phyloP scores from a whole-genome alignment of 768 basidiomycete species.

The Mycena floridula region DNA sequence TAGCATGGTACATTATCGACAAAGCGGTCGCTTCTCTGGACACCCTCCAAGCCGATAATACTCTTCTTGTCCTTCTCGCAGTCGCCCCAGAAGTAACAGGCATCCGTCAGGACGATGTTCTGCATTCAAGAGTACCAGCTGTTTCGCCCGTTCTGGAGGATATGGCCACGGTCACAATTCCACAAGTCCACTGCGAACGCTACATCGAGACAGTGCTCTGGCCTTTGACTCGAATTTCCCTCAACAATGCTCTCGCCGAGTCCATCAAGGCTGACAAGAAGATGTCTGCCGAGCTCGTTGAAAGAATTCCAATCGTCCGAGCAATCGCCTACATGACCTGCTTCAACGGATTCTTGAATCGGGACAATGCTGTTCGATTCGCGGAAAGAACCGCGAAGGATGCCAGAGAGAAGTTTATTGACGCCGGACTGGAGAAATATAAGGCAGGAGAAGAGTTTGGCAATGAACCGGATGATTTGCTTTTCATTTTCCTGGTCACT shows the following conservation, averaged over 20 bases:
- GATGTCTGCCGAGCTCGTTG: constrained; percentile 9
- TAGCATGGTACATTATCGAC: constrained; percentile 8
- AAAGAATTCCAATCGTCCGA: constrained; percentile 1
- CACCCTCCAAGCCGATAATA: constrained; percentile 7
- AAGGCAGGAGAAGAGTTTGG: neutral
- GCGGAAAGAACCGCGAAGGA: constrained; percentile 8
- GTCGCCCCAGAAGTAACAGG: constrained; percentile 5
- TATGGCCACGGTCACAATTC: constrained; percentile 12
- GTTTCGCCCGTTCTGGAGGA: constrained; percentile 9
- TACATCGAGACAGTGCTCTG: constrained; percentile 12
- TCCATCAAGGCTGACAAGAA: constrained; percentile 9
- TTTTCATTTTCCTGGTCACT: constrained; percentile 8
- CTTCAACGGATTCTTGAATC: constrained; percentile 7
- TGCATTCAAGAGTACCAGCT: constrained; percentile 2
- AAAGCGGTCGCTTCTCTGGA: constrained; percentile 5
- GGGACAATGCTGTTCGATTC: constrained; percentile 6
- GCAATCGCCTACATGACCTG: constrained; percentile 5
- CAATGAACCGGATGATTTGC: constrained; percentile 4
- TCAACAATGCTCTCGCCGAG: constrained; percentile 4
- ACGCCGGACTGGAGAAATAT: constrained; percentile 5
- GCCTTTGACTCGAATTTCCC: constrained; percentile 9
- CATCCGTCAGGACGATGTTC: constrained; percentile 4
- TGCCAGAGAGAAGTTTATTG: constrained; percentile 1
- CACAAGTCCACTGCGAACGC: constrained; percentile 7
- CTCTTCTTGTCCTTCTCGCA: constrained; percentile 12